Base-by-base conservation (phyloP, 345 rosid genomes). In the Populus alba region DNA sequence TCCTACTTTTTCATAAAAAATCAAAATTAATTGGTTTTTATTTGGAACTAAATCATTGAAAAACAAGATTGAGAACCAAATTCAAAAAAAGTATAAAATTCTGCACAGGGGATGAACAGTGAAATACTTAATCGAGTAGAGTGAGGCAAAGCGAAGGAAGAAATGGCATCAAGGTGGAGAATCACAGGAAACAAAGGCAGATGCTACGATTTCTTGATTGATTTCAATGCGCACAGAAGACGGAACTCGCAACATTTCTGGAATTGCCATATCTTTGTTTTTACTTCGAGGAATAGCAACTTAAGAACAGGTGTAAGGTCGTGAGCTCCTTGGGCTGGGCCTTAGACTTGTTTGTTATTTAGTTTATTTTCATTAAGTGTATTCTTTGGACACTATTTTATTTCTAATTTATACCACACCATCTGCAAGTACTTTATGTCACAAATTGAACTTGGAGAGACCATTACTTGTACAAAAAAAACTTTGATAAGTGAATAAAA, bases 141-240 rank as follows among this genome's bases (percentile, higher is more conserved):
- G 25, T 8, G 61, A 53, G 23, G 61, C 23, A 53, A 8, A 18
- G 61, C 3, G 0, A 6, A 22, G 61, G 25, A 55, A 55, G 61
- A 20, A 63, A 91, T 92, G 99, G 98, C 98, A 71, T 96, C 97
- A 4, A 98, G 99, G 39, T 96, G 99, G 99, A 98, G 99, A 75
- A 94, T 96, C 83, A 90, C 83, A 3, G 99, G 99, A 11, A 92
- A 89, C 89, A 94, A 94, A 78, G 98, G 98, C 43, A 89, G 99
- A 55, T 94, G 98, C 84, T 94, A 94, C 83, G 97, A 96, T 87
- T 96, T 96, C 90, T 88, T 93, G 93, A 43, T 86, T 49, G 96
- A 89, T 82, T 95, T 92, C 86, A 96, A 41, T 10, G 47, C 47
- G 1, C 47, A 9, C 47, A 41, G 13, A 41, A 41, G 47, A 41